Base-by-base conservation (phyloP, 345 rosid genomes). In the Noccaea bulbosa region DNA sequence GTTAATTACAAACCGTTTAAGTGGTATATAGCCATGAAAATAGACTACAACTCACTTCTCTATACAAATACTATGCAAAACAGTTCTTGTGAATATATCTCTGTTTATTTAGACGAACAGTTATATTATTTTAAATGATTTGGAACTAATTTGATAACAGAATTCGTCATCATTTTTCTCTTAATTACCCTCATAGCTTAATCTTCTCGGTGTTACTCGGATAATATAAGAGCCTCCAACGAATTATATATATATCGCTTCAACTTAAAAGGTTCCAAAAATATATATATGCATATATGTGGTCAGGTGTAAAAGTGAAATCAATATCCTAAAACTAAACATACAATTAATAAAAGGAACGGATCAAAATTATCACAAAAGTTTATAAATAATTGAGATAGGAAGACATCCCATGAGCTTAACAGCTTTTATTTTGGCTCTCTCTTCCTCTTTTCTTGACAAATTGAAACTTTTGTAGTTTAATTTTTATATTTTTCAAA, bases 341-440 rank as follows among this genome's bases (percentile, higher is more conserved):
- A 33, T 8, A 37, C 1, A 8, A 65, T 37, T 37, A 37, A 17
- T 27, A 30, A 59, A 48, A 66, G 52, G 22, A 66, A 67, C 6
- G 53, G 47, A 67, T 50, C 56, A 60, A 68, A 74, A 74, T 52
- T 73, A 37, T 60, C 33, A 67, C 27, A 44, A 68, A 68, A 68
- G 2, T 47, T 12, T 39, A 47, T 6, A 46, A 49, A 70, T 76
- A 69, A 76, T 63, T 63, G 79, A 76, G 60, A 55, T 24, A 32
- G 24, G 48, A 76, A 63, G 52, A 69, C 75, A 69, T 62, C 61
- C 79, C 75, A 76, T 76, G 75, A 76, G 79, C 27, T 76, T 69
- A 63, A 63, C 75, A 70, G 62, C 79, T 69, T 76, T 62, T 69
- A 17, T 69, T 62, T 63, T 69, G 51, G 75, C 38, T 12, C 74